phyloP scores from a whole-genome alignment of 164 flowering plant genomes.

The Magnolia sinica region DNA sequence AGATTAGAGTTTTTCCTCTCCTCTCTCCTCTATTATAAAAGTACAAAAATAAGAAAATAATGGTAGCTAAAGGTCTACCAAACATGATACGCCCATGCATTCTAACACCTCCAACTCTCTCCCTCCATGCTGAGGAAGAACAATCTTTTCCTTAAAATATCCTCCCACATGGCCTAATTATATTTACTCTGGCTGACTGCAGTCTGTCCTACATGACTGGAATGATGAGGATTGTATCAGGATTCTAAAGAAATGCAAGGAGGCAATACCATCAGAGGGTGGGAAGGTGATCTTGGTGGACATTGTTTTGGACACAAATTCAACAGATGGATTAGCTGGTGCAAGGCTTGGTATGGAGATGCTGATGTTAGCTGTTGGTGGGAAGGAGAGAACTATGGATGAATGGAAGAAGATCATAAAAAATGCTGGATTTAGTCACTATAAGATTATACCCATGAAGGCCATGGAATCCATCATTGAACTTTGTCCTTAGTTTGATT shows the following conservation, averaged over 20 bases:
- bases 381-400: conserved; percentile 6
- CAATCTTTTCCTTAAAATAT: not conserved
- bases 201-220: conserved; percentile 10
- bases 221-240: conserved; percentile 4
- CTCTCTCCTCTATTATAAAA: no score
- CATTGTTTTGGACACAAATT: not conserved
- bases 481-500: not conserved
- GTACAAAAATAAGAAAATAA: no score
- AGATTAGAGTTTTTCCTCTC: no score
- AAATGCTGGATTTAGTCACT: conserved; percentile 1
- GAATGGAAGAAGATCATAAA: conserved; percentile 1
- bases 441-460: not conserved
- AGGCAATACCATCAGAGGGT: conserved; percentile 5
- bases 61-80: no score
- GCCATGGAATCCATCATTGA: conserved; percentile 6
- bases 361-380: conserved; percentile 15
- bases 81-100: no score
- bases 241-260: conserved; percentile 4
- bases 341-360: conserved; percentile 49
- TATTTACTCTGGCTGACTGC: not conserved
- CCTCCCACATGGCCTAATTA: no score
- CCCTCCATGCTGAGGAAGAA: not conserved
- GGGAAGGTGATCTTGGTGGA: conserved; percentile 7
- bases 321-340: not conserved
- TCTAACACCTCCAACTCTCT: not conserved